These are phyloP conservation scores for Epithemia pelagica DNA, from an alignment of 108 stramenopile genomes.

Conservation along the genomic window DNA sequence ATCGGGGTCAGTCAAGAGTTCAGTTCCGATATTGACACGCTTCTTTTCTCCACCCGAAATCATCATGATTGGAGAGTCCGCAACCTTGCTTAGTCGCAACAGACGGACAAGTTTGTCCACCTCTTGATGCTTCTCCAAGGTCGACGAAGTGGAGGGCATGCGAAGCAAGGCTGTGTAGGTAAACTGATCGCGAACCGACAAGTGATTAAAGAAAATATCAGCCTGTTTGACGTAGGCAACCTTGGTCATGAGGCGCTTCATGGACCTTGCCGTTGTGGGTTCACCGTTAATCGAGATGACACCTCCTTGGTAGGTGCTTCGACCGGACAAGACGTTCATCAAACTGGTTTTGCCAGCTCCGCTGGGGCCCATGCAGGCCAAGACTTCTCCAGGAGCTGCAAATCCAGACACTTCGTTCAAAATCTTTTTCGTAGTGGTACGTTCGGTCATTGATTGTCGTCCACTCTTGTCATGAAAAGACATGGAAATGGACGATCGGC, in stretches of 20 bases:
- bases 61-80: conserved; percentile 49
- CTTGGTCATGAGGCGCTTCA: conserved; percentile 24
- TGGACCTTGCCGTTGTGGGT: conserved; percentile 3
- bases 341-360: conserved; percentile 63
- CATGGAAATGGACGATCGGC: conserved; percentile 31
- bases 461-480: not conserved
- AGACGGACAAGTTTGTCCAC: conserved; percentile 44
- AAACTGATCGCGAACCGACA: conserved; percentile 70
- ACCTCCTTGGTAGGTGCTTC: conserved; percentile 42
- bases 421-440: conserved; percentile 32
- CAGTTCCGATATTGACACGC: conserved; percentile 73
- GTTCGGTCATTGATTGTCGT: not conserved
- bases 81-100: conserved; percentile 47
- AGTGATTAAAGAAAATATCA: conserved; percentile 68
- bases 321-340: conserved; percentile 53
- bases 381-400: conserved; percentile 57
- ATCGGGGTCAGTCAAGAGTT: conserved; percentile 60
- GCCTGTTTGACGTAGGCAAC: conserved; percentile 74
- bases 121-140: conserved; percentile 39
- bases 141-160: conserved; percentile 26
- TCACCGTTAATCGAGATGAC: conserved; percentile 46
- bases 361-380: conserved; percentile 70
- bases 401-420: conserved; percentile 50
- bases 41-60: conserved; percentile 81
- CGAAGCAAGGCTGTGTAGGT: conserved; percentile 63